Evolutionary conservation across 2,329 filamentous ascomycete genomes (phyloP), one percentile per base, ranked within the genome.

Genomic region (Cytospora paraplurivora): DNA sequence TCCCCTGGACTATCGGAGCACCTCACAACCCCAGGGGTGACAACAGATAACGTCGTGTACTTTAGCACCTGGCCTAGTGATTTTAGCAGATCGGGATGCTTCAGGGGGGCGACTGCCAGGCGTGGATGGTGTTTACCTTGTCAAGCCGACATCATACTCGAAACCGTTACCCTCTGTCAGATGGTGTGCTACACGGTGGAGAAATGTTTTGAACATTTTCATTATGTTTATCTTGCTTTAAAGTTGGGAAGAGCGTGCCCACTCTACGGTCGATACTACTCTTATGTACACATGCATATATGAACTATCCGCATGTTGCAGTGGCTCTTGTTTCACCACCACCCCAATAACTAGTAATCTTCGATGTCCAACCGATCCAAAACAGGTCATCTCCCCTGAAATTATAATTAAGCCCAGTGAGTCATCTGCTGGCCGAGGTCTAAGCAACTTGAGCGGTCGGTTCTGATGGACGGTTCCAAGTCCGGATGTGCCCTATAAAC

Each of bases 381-480:
- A 3, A 7, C 11, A 47, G n/a, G n/a, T 10, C n/a, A 8, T 12
- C 10, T 21, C 12, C n/a, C n/a, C n/a, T 11, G 12, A 12, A 6
- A 5, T 4, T 19, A 21, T 47, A 21, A 7, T 10, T 7, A 11
- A 47, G 7, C 1, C n/a, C 17, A 10, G n/a, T 7, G 10, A 47
- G 21, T 33, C 19, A 19, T 59, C 52, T 56, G 53, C 38, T 65
- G 57, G 34, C 59, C 66, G 33, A 69, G 61, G 57, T 57, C 38
- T 66, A 61, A 19, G 62, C 67, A 21, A 69, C 64, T 41, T 72
- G 70, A 1, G 72, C 71, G 47, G 72, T 72, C 37, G 73, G 71
- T 67, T 79, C 77, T 5, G 75, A 75, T 12, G 78, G 78, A 19
- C 78, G 72, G 50, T 65, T 76, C 78, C 78, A 80, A 8, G 77